Evolutionary conservation across 306 rosid genomes (phyloP), one percentile per base, ranked within the genome.

Genomic region (Carpinus fangiana): DNA sequence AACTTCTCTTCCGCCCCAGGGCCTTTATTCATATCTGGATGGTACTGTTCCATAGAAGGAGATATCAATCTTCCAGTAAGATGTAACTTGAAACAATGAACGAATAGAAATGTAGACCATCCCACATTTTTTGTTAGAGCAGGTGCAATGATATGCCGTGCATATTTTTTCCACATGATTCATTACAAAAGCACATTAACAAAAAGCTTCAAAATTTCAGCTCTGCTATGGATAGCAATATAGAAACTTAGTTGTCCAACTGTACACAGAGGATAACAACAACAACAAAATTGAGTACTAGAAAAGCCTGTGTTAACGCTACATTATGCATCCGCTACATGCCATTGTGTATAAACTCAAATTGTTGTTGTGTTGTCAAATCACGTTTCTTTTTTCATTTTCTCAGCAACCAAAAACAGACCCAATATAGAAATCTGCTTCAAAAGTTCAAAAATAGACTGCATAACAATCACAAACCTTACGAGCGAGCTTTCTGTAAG

Each of bases 1-100:
- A 95, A 95, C 84, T 85, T 95, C 76, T 95, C 98, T 79, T 95
- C 98, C 21, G 97, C 88, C 77, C 96, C 96, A 21, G 93, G 88
- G 64, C 73, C 85, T 87, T 85, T 93, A 81, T 85, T 92, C 89
- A 92, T 80, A 82, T 94, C 98, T 38, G 98, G 99, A 90, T 95
- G 99, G 81, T 93, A 90, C 99, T 95, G 85, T 80, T 79, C 54
- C 79, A 57, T 75, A 67, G 9, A 50, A 76, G 52, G 16, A 47
- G 74, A 76, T 41, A 43, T 9, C 73, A 79, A 56, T 51, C 73
- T 38, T 2, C 13, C 13, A 74, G 75, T 48, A 18, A 28, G 2
- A 73, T 50, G 18, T 31, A 60, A 82, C 76, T 54, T 16, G 54
- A 82, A 36, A 82, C 45, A 70, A 51, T 71, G 7, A 72, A 38